Base-by-base conservation (phyloP, 768 basidiomycete species). In the Mycena pura region DNA sequence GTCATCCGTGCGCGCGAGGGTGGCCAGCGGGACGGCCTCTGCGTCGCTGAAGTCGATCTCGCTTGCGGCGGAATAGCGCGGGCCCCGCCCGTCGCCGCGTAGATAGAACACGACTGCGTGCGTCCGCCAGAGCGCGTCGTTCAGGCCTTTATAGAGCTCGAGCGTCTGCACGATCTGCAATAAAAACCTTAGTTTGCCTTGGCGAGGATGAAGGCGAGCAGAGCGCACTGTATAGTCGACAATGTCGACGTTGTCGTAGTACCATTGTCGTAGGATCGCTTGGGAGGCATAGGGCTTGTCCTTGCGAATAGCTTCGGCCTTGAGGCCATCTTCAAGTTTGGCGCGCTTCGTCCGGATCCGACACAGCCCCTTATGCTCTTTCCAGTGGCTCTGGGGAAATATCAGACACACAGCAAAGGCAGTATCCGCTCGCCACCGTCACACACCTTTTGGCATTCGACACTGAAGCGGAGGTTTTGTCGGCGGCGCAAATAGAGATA, bases 231-330 rank as follows among this genome's bases (percentile, higher is more conserved):
- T 22, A 40, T 65, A 65, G 36, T 60, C 49, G 22, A 65, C 59
- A 14, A 61, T 61, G 28, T 53, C 64, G 29, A 65, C 25, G 19
- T 65, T 65, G 31, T 65, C 64, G 49, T 57, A 57, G 50, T 65
- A 65, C 64, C 64, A 65, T 53, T 65, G 31, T 1, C 63, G 53
- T 11, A 65, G 36, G 7, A 44, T 21, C 6, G 49, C 50, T 31
- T 65, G 53, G 22, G 64, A 61, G 36, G 61, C 55, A 44, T 52
- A 65, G 11, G 43, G 24, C 28, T 28, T 21, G 10, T 57, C 44
- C 21, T 25, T 25, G 36, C 22, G 48, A 11, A 61, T 5, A 11
- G 58, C 59, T 14, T 51, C 6, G 22, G 45, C 54, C 38, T 61
- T 45, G 19, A 38, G 28, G 7, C 32, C 29, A 6, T 15, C 39